Base-by-base conservation (phyloP, 345 rosid genomes). In the Schrenkiella parvula region DNA sequence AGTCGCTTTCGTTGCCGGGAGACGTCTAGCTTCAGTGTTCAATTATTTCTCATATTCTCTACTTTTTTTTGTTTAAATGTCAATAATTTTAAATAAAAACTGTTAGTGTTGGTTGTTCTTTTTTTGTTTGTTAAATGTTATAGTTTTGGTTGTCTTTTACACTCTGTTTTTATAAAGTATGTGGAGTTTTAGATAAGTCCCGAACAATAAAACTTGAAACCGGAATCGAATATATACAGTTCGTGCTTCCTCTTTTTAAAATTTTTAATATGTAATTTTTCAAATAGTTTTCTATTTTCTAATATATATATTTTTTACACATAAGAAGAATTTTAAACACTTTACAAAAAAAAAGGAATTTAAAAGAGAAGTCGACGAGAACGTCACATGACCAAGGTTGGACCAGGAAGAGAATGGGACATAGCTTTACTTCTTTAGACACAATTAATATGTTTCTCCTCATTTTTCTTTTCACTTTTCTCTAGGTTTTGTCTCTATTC, bases 401-500 rank as follows among this genome's bases (percentile, higher is more conserved):
- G 78, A 66, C 41, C 46, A 66, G 28, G 29, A 48, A 15, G n/a
- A 21, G 29, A 48, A 22, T 11, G 54, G 28, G 14, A 39, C 46
- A 39, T 74, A 66, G 48, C 77, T 73, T 73, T 65, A 65, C 66
- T 73, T 64, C 66, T 73, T 61, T 73, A 58, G 35, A 48, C 67
- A 66, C 61, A 58, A 74, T 74, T 74, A 58, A 66, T 58, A 57
- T 74, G 78, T 74, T 51, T 66, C 66, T 57, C 23, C 46, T 48
- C 6, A 2, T 28, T 52, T 25, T 53, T 5, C 22, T 34, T 26
- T 47, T 23, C 65, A 47, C 66, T 28, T 18, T 38, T 46, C 58
- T 70, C 74, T 58, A 70, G 58, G 74, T 58, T 47, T 58, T 58
- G 66, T 70, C 56, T 17, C 53, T 60, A 35, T 51, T 46, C 28